Conservation (phyloP, 257 asterid genomes). For the Marsdenia floribunda region DNA sequence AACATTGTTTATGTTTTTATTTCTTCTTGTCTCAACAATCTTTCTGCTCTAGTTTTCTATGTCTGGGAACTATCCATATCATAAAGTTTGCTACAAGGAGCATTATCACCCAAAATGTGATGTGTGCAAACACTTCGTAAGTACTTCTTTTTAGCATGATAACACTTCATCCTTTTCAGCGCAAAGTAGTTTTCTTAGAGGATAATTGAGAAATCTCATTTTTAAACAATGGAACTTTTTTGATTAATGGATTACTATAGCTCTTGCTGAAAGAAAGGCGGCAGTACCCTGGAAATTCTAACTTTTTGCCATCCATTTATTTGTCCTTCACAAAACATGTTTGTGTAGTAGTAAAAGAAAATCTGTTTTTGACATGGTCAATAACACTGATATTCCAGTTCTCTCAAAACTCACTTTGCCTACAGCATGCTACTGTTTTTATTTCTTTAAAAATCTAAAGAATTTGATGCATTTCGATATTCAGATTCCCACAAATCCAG, state of each 20-base stretch:
- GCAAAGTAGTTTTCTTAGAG: not conserved
- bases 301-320: no score
- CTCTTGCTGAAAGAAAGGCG: not conserved
- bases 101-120: conserved; percentile 91
- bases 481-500: conserved; percentile 90
- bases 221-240: not conserved
- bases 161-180: not conserved
- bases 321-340: no score
- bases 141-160: conserved; percentile 19
- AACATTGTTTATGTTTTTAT: not conserved
- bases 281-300: no score
- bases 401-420: not conserved
- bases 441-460: not conserved
- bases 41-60: conserved; percentile 64
- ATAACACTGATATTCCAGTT: not conserved
- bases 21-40: conserved; percentile 13
- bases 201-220: not conserved
- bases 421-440: not conserved
- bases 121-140: conserved; percentile 81
- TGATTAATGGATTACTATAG: not conserved
- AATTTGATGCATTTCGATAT: conserved; percentile 12
- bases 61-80: conserved; percentile 73
- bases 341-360: not conserved
- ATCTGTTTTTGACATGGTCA: not conserved
- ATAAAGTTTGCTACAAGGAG: conserved; percentile 89